Evolutionary conservation across 2,329 filamentous ascomycete genomes (phyloP), one percentile per base, ranked within the genome.

Genomic region (Stachybotrys echinatus): DNA sequence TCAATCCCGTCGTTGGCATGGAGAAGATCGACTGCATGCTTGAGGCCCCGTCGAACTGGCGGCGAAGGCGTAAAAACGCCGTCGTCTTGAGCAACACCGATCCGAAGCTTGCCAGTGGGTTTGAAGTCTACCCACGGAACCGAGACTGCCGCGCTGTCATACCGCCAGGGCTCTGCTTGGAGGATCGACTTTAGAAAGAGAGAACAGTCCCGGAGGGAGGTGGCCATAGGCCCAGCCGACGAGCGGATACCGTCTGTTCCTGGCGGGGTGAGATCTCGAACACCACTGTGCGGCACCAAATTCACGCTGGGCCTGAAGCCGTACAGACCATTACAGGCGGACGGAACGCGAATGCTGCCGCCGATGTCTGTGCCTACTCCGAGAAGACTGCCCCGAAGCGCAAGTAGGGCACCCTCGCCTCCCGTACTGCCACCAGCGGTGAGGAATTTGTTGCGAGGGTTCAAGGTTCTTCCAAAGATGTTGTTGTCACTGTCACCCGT

Each of bases 401-500:
- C 65, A 17, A 66, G 50, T 6, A 73, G 50, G 1, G 63, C 68
- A 14, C 61, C 68, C 50, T 72, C 68, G 6, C 68, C 69, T 2
- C 69, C 69, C 0, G 67, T 68, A 21, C 62, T 66, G 8, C 69
- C 69, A 22, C 69, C 68, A 19, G 59, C 58, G 1, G 63, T 63
- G 40, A 64, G 57, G 18, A 60, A 53, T 7, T 57, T 61, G 55
- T 70, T 70, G 22, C 58, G 48, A 2, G 69, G 68, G 47, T 71
- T 71, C 14, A 58, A 22, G 0, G 67, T 69, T 6, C 57, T 53
- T 1, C 69, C 69, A 12, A 65, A 59, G 42, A 71, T 60, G 49
- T 69, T 50, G 37, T 53, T 53, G 42, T 50, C 46, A 17, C 6
- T 49, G 40, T 85, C 82, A 23, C 79, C 75, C 45, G 83, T 81